Conservation (phyloP, 306 rosid species). For the Carpinus fangiana region DNA sequence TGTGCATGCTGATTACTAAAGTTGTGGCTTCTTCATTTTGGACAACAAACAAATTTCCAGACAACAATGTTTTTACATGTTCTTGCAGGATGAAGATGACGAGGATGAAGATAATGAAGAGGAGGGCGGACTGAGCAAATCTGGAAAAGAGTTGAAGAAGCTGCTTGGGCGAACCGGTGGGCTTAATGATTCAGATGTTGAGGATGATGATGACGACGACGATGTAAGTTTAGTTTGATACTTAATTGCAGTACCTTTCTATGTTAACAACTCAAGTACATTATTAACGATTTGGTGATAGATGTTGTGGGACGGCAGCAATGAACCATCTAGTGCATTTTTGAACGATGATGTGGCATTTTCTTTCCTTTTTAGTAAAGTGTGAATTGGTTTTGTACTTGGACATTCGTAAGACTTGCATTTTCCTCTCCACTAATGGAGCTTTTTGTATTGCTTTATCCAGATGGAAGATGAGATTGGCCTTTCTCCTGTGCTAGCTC, state of each 20-base stretch:
- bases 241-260: background rate
- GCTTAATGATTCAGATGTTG: constrained; percentile 78
- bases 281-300: background rate
- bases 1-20: background rate
- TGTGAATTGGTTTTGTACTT: background rate
- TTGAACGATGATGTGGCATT: background rate
- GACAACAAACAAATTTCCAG: background rate
- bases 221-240: constrained; percentile 41
- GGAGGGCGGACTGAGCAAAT: constrained; percentile 87
- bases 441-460: constrained; percentile 25
- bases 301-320: background rate
- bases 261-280: background rate
- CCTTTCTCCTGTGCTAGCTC: constrained; percentile 48
- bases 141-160: constrained; percentile 95
- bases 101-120: constrained; percentile 83
- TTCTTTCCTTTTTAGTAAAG: background rate
- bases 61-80: background rate
- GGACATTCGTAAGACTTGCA: background rate
- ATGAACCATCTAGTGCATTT: background rate
- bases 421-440: constrained; percentile 19
- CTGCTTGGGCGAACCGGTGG: constrained; percentile 75
- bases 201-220: constrained; percentile 65
- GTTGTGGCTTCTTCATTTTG: background rate
- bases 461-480: constrained; percentile 76
- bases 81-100: constrained; percentile 74